Base-by-base conservation (phyloP, 2,329 filamentous ascomycete species). In the Tolypocladium album region DNA sequence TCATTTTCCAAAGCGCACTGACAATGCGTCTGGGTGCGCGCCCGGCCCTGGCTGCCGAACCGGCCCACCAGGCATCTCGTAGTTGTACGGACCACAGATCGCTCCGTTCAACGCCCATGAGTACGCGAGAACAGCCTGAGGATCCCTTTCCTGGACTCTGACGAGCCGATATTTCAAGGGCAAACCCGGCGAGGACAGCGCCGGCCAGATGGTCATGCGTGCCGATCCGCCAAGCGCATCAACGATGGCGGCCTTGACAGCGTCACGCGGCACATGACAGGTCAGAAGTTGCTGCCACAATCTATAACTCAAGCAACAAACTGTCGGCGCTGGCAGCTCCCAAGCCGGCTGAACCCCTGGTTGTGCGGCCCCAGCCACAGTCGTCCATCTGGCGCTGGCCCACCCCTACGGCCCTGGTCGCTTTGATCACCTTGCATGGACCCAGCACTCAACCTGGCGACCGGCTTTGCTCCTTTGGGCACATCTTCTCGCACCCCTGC, bases 381-480 rank as follows among this genome's bases (percentile, higher is more conserved):
- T 45, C 31, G 61, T 57, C 43, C 42, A 24, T 52, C n/a, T 55
- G 12, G 50, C 57, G 27, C 27, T 39, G 27, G 15, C 43, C 58
- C 63, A 56, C 40, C 60, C 60, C 34, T 43, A 6, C n/a, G 43
- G 43, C 43, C 42, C 40, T 15, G 22, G 31, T 55, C 27, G 39
- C 45, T n/a, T 50, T 58, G 50, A 56, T 60, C 59, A 58, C 59
- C 59, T 58, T 60, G 59, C 59, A 58, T 58, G 50, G 45, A 50
- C 38, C 56, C 42, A 24, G 56, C 31, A 4, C 50, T 36, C 31
- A 42, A 24, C 59, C 38, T 27, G 22, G 55, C 39, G 7, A 27
- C 31, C 13, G n/a, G 27, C 42, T 36, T 57, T 56, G 47, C 56
- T 45, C 56, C 6, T 60, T 52, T 52, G 42, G 42, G 58, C 15